Base-by-base conservation (phyloP, 768 basidiomycete species). In the Amanita pallidorosea region DNA sequence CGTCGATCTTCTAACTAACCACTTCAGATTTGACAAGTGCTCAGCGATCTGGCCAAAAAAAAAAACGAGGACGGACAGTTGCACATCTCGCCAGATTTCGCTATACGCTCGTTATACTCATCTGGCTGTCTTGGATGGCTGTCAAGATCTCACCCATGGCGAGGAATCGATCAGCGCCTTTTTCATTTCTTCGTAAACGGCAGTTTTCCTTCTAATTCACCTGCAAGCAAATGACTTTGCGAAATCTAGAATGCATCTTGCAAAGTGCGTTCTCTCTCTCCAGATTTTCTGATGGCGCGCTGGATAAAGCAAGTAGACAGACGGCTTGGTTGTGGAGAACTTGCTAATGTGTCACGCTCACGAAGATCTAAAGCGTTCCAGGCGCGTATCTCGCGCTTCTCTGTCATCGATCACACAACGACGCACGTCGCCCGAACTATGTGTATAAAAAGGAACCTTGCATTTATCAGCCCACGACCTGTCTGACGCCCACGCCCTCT, bases 111-210 rank as follows among this genome's bases (percentile, higher is more conserved):
- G 27, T 29, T 45, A 45, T 45, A 27, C 43, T 29, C 25, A 45
- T 29, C 43, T 18, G 17, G 43, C 15, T n/a, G 7, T 15, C 43
- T 29, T 7, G 27, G 15, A n/a, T 9, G 29, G 45, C 22, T 33
- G 18, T 47, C 45, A 47, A 47, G 45, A 47, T 47, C 45, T 15
- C 20, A 18, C 5, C 13, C 20, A 13, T 25, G 5, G 5, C 18
- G 5, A 35, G 35, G 22, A n/a, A 47, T 47, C 45, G 45, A 47
- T 47, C 45, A 18, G 45, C 45, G 45, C 22, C 22, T 47, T 31
- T 47, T 47, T 27, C 29, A 34, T 47, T 12, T 18, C 18, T 22
- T 35, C 45, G 9, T 36, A 20, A 13, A 2, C 7, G 45, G 29
- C 45, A 47, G 22, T 23, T n/a, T n/a, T 27, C 27, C 27, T 29